These are phyloP conservation scores for Leccinum arenicola DNA, from an alignment of 768 basidiomycete species.

Conservation along the genomic window DNA sequence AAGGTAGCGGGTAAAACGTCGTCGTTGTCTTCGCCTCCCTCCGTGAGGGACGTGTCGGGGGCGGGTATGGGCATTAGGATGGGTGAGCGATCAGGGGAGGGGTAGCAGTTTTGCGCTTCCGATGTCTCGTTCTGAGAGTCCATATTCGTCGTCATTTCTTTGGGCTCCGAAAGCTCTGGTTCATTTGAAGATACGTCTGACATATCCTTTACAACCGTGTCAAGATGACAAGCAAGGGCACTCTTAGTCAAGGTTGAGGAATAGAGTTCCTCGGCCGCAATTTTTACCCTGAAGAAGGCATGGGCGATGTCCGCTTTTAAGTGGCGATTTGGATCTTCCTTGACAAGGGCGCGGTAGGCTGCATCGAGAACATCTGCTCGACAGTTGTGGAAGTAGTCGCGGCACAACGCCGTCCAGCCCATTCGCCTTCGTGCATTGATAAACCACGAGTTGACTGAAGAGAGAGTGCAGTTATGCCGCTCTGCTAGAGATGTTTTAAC, in stretches of 20 bases:
- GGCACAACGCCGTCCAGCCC: constrained; percentile 46
- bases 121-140: background rate
- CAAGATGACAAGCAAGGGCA: constrained; percentile 27
- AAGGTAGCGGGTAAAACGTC: background rate
- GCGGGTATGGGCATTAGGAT: background rate
- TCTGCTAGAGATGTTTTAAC: constrained; percentile 30
- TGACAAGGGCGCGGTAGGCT: constrained; percentile 22
- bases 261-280: constrained; percentile 20
- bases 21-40: background rate
- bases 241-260: constrained; percentile 26
- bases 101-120: background rate
- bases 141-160: background rate
- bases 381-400: constrained; percentile 20
- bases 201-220: constrained; percentile 23
- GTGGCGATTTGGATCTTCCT: constrained; percentile 8
- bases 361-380: constrained; percentile 22
- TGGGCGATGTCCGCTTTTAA: constrained; percentile 7
- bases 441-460: constrained; percentile 46
- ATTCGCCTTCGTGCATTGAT: constrained; percentile 43
- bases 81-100: background rate
- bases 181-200: background rate
- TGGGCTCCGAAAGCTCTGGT: background rate
- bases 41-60: background rate
- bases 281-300: constrained; percentile 31
- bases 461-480: constrained; percentile 18